Percentiles rank a stretch among this genome's conserved stretches.
Conservation (phyloP, 1,284 basidiomycete genomes). For the Irpex lacteus region DNA sequence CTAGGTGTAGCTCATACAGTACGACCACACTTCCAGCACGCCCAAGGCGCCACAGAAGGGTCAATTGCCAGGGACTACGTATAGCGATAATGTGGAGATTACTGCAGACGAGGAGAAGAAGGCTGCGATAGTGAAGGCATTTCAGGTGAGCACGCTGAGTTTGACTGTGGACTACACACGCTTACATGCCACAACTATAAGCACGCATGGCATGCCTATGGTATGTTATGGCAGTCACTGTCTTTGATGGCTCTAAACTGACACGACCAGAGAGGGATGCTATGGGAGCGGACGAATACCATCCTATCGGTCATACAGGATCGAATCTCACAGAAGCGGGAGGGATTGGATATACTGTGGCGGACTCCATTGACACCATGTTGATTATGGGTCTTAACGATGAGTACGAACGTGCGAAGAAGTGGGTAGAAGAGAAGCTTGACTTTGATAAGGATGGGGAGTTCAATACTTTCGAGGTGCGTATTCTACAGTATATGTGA, state of each 20-base stretch:
- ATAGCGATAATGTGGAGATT: conserved; percentile 27
- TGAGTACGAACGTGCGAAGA: conserved; percentile 75
- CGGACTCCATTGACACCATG: conserved; percentile 85
- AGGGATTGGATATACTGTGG: conserved; percentile 84
- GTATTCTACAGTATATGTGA: conserved; percentile 20
- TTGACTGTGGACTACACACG: conserved; percentile 4
- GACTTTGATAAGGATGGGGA: conserved; percentile 77
- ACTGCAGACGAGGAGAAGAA: conserved; percentile 60
- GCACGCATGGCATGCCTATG: conserved; percentile 82
- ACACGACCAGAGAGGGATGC: conserved; percentile 71
- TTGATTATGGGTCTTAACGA: conserved; percentile 80
- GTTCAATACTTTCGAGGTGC: conserved; percentile 91
- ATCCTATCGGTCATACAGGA: conserved; percentile 75
- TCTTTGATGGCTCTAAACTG: conserved; percentile 18
- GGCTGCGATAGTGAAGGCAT: conserved; percentile 72
- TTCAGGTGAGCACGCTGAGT: conserved; percentile 51
- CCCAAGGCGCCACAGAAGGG: not conserved
- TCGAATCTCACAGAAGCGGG: conserved; percentile 72
- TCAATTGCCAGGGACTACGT: conserved; percentile 16
- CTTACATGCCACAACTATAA: conserved; percentile 26
- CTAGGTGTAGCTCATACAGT: not conserved
- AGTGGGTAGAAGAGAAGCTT: conserved; percentile 75
- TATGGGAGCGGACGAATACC: conserved; percentile 88
- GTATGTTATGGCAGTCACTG: conserved; percentile 34
- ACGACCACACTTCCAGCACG: not conserved